phyloP scores from a whole-genome alignment of 2,329 filamentous ascomycete genomes.

The Colletotrichum siamense region DNA sequence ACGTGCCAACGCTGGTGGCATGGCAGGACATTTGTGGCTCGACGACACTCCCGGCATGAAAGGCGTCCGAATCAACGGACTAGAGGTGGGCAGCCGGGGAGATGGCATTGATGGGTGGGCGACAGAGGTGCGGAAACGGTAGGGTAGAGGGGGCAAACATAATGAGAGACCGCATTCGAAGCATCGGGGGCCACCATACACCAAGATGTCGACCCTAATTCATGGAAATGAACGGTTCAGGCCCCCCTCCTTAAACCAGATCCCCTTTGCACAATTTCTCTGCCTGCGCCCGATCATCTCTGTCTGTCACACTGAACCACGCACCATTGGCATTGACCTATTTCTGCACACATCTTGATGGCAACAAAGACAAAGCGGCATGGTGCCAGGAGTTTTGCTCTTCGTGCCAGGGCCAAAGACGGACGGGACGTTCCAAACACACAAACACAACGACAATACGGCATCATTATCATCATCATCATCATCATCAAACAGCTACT shows the following conservation, averaged over 20 bases:
- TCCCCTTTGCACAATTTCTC: neutral
- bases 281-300: neutral
- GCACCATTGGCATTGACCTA: neutral
- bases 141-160: constrained; percentile 29
- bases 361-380: neutral
- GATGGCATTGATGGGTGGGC: constrained; percentile 97
- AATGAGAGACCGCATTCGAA: constrained; percentile 1
- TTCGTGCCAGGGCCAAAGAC: neutral
- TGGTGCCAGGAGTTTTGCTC: constrained; percentile 4
- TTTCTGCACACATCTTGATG: neutral
- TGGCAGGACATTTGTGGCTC: constrained; percentile 85
- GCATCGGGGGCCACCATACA: constrained; percentile 2
- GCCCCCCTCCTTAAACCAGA: neutral
- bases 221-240: neutral
- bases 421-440: neutral
- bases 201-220: constrained; percentile 11
- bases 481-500: neutral
- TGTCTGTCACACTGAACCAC: neutral
- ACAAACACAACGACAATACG: neutral
- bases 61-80: constrained; percentile 71
- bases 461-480: neutral
- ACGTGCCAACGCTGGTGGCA: constrained; percentile 93
- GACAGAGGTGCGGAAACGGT: constrained; percentile 84
- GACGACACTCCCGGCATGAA: constrained; percentile 91
- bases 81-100: constrained; percentile 81